Base-by-base conservation (phyloP, 331 rosid species). In the Stylosanthes scabra region DNA sequence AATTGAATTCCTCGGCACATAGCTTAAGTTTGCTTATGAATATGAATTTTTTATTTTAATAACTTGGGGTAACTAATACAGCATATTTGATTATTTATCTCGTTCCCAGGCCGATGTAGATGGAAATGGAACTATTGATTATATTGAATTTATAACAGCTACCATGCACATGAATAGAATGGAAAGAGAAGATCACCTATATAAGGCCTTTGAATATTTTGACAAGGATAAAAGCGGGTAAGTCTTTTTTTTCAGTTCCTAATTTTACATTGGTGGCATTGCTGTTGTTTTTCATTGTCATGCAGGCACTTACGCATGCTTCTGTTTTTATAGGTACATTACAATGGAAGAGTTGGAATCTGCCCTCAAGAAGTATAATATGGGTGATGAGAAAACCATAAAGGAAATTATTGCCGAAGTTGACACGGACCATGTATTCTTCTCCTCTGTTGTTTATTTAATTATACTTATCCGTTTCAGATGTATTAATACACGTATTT, bases 381-480 rank as follows among this genome's bases (percentile, higher is more conserved):
- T 91, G 96, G 96, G 97, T 7, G 97, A 91, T 68, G 89, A 84
- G 80, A 82, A 85, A 65, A 91, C 97, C 16, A 94, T 89, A 62
- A 91, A 89, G 91, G 99, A 94, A 82, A 91, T 94, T 83, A 89
- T 94, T 31, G 96, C 96, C 50, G 99, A 91, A 88, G 99, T 89
- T 59, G 99, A 94, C 79, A 87, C 99, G 7, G 96, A 94, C 85
- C 70, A 74, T 74, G 99, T 94, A 88, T 4, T 65, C 77, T 73
- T 64, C 75, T 55, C 12, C 58, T 6, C 11, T 74, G 50, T 47
- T 64, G 63, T 58, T 66, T 63, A 59, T 59, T 28, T 34, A 74
- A 31, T 69, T 25, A 34, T 34, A 34, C 4, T 34, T 34, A 40
- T 75, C 15, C 34, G 13, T 29, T 54, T 46, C 11, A 29, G 41